phyloP scores from a whole-genome alignment of 108 stramenopile species.

The Nannochloropsis salina region DNA sequence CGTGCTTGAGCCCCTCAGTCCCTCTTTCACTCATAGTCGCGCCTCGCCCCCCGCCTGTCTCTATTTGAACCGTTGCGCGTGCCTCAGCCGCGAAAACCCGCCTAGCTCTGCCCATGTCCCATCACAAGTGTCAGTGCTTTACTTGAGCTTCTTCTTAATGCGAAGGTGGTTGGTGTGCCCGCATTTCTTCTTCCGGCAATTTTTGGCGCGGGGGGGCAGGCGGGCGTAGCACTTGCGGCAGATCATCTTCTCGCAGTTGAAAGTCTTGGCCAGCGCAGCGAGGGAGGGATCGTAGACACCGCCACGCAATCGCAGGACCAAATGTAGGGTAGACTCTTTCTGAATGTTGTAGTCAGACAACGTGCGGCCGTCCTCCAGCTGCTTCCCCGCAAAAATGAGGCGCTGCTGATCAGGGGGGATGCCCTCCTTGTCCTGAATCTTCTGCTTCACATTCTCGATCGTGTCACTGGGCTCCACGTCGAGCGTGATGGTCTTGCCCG shows the following conservation, averaged over 20 bases:
- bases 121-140: neutral
- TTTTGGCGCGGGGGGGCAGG: conserved; percentile 96
- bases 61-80: too few species aligned
- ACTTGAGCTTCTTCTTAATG: conserved; percentile 99
- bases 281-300: conserved; percentile 76
- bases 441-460: conserved; percentile 97
- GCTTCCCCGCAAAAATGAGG: conserved; percentile 96
- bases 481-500: conserved; percentile 98
- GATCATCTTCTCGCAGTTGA: conserved; percentile 92
- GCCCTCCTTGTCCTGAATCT: conserved; percentile 97
- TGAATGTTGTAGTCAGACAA: conserved; percentile 71
- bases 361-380: conserved; percentile 72
- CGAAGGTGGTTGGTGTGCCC: conserved; percentile 98
- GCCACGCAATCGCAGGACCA: conserved; percentile 57
- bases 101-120: neutral
- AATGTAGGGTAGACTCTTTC: conserved; percentile 63
- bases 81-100: neutral
- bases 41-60: too few species aligned
- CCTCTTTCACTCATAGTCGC: too few species aligned
- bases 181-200: conserved; percentile 99
- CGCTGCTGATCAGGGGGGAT: conserved; percentile 97
- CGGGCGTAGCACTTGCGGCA: conserved; percentile 90
- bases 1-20: too few species aligned
- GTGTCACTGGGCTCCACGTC: conserved; percentile 96
- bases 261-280: conserved; percentile 94